These are phyloP conservation scores for Leishmania braziliensis DNA, from an alignment of 208 protist species.

Conservation along the genomic window DNA sequence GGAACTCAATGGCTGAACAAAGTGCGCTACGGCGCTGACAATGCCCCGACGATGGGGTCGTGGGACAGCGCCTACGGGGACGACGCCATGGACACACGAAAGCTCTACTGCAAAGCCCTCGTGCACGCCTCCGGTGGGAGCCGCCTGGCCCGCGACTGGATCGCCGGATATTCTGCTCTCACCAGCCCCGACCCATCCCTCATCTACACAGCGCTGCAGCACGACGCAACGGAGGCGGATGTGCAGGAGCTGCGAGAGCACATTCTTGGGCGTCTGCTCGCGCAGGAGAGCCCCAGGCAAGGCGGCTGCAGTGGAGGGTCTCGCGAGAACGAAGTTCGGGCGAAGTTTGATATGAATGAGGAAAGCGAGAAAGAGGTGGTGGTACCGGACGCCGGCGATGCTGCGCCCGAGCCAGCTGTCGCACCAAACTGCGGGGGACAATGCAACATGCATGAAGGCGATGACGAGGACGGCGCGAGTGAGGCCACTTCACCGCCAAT, in stretches of 20 bases:
- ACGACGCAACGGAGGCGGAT: constrained; percentile 58
- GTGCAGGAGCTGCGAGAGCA: constrained; percentile 51
- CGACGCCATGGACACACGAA: constrained; percentile 44
- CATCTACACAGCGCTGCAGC: constrained; percentile 68
- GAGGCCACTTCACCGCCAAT: background rate
- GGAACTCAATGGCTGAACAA: constrained; percentile 46
- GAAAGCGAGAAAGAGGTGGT: background rate
- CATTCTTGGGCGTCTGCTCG: constrained; percentile 39
- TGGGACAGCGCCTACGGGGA: constrained; percentile 35
- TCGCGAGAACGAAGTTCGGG: background rate
- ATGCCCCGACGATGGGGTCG: constrained; percentile 55
- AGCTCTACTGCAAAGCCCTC: constrained; percentile 85
- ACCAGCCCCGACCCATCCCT: constrained; percentile 49
- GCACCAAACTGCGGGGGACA: background rate
- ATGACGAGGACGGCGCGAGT: background rate
- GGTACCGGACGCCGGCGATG: background rate
- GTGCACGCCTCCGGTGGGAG: constrained; percentile 69
- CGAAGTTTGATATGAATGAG: background rate
- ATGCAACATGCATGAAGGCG: background rate
- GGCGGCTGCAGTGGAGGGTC: constrained; percentile 2
- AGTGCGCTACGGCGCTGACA: constrained; percentile 55
- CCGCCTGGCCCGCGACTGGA: constrained; percentile 73
- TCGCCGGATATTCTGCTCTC: constrained; percentile 68
- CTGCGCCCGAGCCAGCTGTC: background rate
- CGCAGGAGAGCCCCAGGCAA: constrained; percentile 1